Evolutionary conservation across 2,329 filamentous ascomycete genomes (phyloP).

Genomic region (Phialophora tarda): DNA sequence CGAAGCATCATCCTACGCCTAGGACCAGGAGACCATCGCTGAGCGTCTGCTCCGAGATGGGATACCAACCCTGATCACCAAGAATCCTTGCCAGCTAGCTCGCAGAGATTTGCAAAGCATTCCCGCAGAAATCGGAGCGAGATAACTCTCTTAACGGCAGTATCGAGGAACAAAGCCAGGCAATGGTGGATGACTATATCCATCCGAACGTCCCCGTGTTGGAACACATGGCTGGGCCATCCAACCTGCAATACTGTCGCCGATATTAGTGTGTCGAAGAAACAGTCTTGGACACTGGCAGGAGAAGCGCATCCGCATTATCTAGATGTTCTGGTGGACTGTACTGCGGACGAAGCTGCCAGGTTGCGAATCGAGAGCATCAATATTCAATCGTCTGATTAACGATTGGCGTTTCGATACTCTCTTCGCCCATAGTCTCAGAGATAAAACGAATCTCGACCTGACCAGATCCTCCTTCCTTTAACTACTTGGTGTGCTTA

Average conservation of each 20-base stretch:
- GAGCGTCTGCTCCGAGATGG: too few relatives aligned
- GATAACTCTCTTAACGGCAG: too few relatives aligned
- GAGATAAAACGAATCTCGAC: not conserved
- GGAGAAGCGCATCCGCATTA: not conserved
- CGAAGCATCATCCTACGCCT: too few relatives aligned
- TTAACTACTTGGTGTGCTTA: not conserved
- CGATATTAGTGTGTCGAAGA: not conserved
- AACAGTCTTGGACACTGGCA: not conserved
- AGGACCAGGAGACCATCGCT: too few relatives aligned
- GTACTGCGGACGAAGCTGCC: not conserved
- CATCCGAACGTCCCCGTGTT: too few relatives aligned
- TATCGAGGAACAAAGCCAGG: too few relatives aligned
- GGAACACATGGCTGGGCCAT: not conserved
- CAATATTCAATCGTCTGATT: not conserved
- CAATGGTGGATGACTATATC: too few relatives aligned
- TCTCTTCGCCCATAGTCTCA: not conserved
- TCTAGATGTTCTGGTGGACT: not conserved
- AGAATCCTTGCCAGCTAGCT: too few relatives aligned
- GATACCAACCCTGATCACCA: too few relatives aligned
- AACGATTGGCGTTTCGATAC: not conserved
- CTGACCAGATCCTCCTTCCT: not conserved
- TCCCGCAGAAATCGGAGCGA: too few relatives aligned
- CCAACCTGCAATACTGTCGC: not conserved
- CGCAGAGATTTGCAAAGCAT: too few relatives aligned
- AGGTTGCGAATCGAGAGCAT: not conserved